Evolutionary conservation across 495 filamentous ascomycete genomes (phyloP).

Genomic region (Penicillium psychrofluorescens): DNA sequence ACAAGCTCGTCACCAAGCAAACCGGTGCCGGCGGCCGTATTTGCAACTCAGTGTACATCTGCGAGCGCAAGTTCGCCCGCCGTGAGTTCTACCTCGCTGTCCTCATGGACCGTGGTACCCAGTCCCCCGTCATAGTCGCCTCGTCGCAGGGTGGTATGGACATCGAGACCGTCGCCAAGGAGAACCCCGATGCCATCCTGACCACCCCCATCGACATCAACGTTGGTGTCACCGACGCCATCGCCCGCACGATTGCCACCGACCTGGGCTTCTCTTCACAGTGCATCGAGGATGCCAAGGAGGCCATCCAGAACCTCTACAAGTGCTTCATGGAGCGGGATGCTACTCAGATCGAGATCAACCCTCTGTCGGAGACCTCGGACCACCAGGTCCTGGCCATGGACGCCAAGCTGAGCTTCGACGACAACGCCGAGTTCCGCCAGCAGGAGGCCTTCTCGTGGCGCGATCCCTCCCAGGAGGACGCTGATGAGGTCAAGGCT

Average conservation of each 20-base stretch:
- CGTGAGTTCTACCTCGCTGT: conserved; percentile 98
- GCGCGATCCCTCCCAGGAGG: conserved; percentile 92
- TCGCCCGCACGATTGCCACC: conserved; percentile 81
- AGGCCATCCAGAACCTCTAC: conserved; percentile 97
- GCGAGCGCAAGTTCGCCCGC: conserved; percentile 98
- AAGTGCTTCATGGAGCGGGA: conserved; percentile 97
- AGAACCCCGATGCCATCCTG: conserved; percentile 90
- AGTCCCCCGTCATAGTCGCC: conserved; percentile 91
- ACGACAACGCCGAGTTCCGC: conserved; percentile 97
- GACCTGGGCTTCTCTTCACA: conserved; percentile 95
- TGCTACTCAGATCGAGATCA: conserved; percentile 98
- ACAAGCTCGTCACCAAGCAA: conserved; percentile 99
- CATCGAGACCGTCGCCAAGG: conserved; percentile 96
- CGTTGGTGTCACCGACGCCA: conserved; percentile 87
- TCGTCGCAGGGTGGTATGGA: conserved; percentile 99
- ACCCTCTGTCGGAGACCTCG: conserved; percentile 92
- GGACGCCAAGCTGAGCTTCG: conserved; percentile 97
- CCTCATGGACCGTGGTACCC: conserved; percentile 90
- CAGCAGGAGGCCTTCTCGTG: conserved; percentile 92
- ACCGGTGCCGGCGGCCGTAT: conserved; percentile 85
- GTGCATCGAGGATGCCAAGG: conserved; percentile 88
- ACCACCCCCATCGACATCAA: conserved; percentile 92
- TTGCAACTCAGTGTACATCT: conserved; percentile 96
- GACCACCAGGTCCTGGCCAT: conserved; percentile 97
- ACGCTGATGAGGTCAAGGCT: conserved; percentile 94